These are phyloP conservation scores for Botrytis porri DNA, from an alignment of 2,329 filamentous ascomycete genomes.

Conservation along the genomic window DNA sequence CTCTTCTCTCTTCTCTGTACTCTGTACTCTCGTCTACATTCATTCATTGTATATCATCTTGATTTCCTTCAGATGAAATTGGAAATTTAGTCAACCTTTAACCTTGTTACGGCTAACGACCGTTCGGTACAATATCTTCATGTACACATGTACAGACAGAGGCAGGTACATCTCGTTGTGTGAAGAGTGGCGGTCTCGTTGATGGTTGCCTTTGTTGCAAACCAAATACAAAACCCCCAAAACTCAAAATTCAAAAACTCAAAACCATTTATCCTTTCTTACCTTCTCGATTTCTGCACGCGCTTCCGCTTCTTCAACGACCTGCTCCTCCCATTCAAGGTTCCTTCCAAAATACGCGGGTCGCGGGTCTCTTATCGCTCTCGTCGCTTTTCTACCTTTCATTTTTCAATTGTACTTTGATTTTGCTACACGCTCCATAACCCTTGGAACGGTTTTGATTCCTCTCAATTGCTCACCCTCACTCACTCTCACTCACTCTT, in stretches of 20 bases:
- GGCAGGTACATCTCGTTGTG: not conserved
- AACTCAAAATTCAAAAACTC: not conserved
- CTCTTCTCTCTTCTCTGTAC: too few relatives aligned
- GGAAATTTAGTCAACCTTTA: not conserved
- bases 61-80: not conserved
- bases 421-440: conserved; percentile 16
- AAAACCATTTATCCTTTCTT: conserved; percentile 3
- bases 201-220: not conserved
- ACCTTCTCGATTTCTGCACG: not conserved
- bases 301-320: conserved; percentile 12
- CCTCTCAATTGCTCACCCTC: not conserved
- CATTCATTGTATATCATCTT: not conserved
- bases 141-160: not conserved
- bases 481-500: not conserved
- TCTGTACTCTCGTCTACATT: not conserved
- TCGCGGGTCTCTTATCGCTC: not conserved
- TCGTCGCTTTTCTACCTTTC: conserved; percentile 12
- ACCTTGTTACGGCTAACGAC: not conserved
- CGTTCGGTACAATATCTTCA: not conserved
- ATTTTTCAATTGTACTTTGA: not conserved
- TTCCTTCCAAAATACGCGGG: conserved; percentile 15
- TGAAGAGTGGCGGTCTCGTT: not conserved
- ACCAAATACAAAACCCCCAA: not conserved
- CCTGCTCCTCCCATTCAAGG: not conserved
- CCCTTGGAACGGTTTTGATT: not conserved